Evolutionary conservation across 352 stramenopile species (phyloP), one percentile per base, ranked within the genome.

Genomic region (Phytophthora meadii): DNA sequence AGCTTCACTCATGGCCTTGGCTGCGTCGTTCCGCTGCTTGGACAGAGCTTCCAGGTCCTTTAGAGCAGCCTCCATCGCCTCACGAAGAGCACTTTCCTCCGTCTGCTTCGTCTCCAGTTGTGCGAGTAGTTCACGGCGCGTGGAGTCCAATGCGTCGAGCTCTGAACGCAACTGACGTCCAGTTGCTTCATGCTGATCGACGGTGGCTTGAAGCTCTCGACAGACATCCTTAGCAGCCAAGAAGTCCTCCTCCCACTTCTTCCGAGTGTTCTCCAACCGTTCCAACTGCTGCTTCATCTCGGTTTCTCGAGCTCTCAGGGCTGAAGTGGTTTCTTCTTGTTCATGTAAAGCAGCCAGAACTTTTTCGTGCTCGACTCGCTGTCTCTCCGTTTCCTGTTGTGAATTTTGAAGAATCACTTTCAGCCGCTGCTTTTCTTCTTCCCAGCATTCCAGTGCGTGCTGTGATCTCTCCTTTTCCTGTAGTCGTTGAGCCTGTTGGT

Each of bases 1-100:
- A 19, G 87, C 87, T 49, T 94, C 87, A 50, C 92, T 93, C 87
- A 95, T 94, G 0, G 87, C 85, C 15, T 84, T 84, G 0, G 86
- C 81, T 0, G 82, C 87, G 24, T 95, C 85, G 40, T 95, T 94
- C 27, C 87, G 82, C 48, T 95, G 84, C 12, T 74, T 73, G 1
- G 87, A 92, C 14, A 95, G 58, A 1, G 60, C 71, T 25, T 87
- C 72, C 1, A 95, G 49, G 37, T 95, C 87, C 0, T 75, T 70
- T n/a, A 93, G 59, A 8, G 84, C 73, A 6, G 76, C 74, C 40
- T 91, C 86, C 84, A 94, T 94, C 8, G 77, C 84, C 4, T 76
- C 53, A 9, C 79, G 77, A 36, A 94, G 65, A 3, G 77, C 77
- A 1, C 39, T 55, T 40, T 92, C 79, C 14, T 92, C 81, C 7